Evolutionary conservation across 1,284 basidiomycete genomes (phyloP), one percentile per base, ranked within the genome.

Genomic region (Leccinum holopus): DNA sequence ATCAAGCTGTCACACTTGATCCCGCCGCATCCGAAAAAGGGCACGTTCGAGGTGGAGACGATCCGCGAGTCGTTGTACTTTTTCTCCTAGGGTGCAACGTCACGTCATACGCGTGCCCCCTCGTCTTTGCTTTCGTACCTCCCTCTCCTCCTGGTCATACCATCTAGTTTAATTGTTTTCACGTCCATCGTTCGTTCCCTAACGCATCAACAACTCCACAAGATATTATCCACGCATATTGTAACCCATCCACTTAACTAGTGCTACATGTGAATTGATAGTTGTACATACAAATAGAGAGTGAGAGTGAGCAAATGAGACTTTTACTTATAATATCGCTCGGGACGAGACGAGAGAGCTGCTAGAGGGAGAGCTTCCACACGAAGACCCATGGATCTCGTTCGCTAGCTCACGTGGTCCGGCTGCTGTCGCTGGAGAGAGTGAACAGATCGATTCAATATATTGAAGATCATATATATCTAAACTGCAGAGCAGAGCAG

Each of bases 21-120:
- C 14, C 96, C 96, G 0, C 87, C 89, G 0, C 78, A 96, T 25
- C 97, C 97, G 0, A 76, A 87, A 73, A 94, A 94, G 79, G 97
- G 97, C 63, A 80, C 83, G 61, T 98, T 99, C 75, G 86, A 95
- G 69, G 94, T 99, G 64, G 81, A 87, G 71, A 84, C 83, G 66
- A 96, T 98, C 78, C 88, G 90, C 73, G 77, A 87, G 57, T 93
- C 90, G 51, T 81, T 84, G 55, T 98, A 97, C 77, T 98, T 98
- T 85, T 97, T 97, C 82, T 93, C 92, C 56, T 94, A 81, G 58
- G 21, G 28, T 44, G 41, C 41, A 5, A 44, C n/a, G 10, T 18
- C 41, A 11, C 16, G 21, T 16, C 5, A 39, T 33, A n/a, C 9
- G 18, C 9, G 11, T 32, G 30, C 8, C 25, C 8, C 49, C 35